Evolutionary conservation across 2,329 filamentous ascomycete species (phyloP), one percentile per base, ranked within the genome.

Genomic region (Hypoxylon sp.): DNA sequence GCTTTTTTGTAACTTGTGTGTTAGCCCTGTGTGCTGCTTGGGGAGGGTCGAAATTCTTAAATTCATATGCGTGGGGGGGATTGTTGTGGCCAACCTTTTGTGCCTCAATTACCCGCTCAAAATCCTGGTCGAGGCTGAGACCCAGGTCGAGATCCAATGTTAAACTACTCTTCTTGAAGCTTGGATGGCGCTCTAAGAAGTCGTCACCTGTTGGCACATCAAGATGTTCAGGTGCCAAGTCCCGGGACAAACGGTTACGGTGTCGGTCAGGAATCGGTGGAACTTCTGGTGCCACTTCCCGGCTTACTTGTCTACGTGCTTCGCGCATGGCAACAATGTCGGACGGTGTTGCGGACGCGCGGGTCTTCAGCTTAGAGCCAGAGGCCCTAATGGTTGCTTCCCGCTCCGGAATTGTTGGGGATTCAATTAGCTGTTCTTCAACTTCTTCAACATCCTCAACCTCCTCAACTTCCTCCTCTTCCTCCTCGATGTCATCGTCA

Each of bases 81-180:
- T 76, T 75, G 75, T 79, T 72, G 74, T 86, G 88, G 82, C 85
- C 84, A 87, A 98, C 94, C 94, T 98, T 98, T 92, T 98, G 94
- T 79, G 91, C 88, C 83, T 98, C 94, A 75, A 98, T 97, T 62
- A 98, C 93, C 67, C 95, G 89, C 76, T 98, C 94, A 80, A 98
- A 98, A 79, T 98, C 96, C 75, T 92, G 89, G 75, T 97, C 93
- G 50, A 98, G 87, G 71, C 93, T 95, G 70, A 97, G 90, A 68
- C 93, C 93, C 61, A 96, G 86, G 76, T 95, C 93, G 70, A 94
- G 90, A 75, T 92, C 89, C 72, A 97, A 83, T 6, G 93, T 93
- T 70, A 98, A 87, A 75, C 96, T 94, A 54, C 93, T 88, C 75
- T 93, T 92, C 80, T 94, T 91, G 74, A 94, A 89, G 80, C 92